Evolutionary conservation across 2,329 filamentous ascomycete genomes (phyloP), one percentile per base, ranked within the genome.

Genomic region (Blumeria graminis): DNA sequence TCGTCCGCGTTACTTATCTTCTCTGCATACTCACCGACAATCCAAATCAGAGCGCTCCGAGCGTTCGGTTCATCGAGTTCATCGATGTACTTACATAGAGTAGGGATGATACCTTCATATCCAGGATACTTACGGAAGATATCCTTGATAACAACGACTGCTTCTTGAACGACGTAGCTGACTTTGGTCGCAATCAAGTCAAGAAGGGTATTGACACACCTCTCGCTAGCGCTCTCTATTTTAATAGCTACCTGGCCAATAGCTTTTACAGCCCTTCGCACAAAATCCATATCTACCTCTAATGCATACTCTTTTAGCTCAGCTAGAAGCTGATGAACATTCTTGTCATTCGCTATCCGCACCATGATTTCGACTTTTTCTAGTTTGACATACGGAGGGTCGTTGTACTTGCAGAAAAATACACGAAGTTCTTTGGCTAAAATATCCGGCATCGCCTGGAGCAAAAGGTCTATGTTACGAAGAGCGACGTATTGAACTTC

Each of bases 371-470:
- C 92, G 54, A 98, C 78, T 68, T 98, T 98, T 67, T 94, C 85
- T 58, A 98, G 80, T 70, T 98, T 98, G 64, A 98, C 82, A 68
- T 98, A 98, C 22, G 88, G 88, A 1, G 92, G 90, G 63, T 98
- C 92, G 67, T 96, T 96, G 73, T 98, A 98, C 71, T 98, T 98
- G 82, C 92, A 98, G 72, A 98, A 98, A 72, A 98, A 98, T 8
- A 98, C 92, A 48, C 92, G 81, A 65, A 98, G 80, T 69, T 98
- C 92, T 69, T 96, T 96, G 74, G 86, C 94, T 9, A 98, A 76
- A 57, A 98, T 95, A 62, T 94, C 89, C 10, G 92, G 88, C 69
- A 95, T 90, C 63, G 93, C 92, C 69, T 98, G 92, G 32, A 98
- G 76, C 6, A 98, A 75, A 36, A 98, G 78, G 63, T 98, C 92